Evolutionary conservation across 2,329 filamentous ascomycete species (phyloP), one percentile per base, ranked within the genome.

Genomic region (Proliferodiscus dingleyae): DNA sequence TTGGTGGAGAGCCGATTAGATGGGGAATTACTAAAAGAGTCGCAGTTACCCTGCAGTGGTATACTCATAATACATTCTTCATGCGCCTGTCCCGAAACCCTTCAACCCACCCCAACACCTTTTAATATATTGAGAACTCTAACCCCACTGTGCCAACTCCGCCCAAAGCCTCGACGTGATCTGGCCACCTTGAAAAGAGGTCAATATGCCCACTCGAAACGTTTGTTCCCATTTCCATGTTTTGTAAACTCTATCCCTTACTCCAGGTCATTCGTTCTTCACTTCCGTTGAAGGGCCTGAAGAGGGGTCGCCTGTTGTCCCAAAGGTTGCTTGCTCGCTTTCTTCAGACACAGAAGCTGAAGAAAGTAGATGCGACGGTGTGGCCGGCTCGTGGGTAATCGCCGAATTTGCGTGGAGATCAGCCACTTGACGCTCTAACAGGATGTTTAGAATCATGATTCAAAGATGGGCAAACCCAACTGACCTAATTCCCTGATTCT

Each of bases 401-500:
- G 55, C 32, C 5, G 61, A 55, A 47, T 62, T 59, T 9, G 54
- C 44, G 44, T 62, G 49, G 11, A 56, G 33, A 2, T 62, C 61
- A 29, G 15, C 52, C 7, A 62, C 52, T 51, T 60, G 58, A 5
- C 59, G 58, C 40, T 61, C 58, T 61, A 32, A 21, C 49, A n/a
- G 5, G 33, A 44, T 21, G n/a, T 22, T 56, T 32, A 56, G 50
- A 19, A 22, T 22, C 15, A 10, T 22, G 10, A 22, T 11, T 18
- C 2, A 22, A 22, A 37, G 13, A 4, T 7, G 10, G 4, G 10
- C 10, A 1, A 10, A 22, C 23, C 22, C 19, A 28, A 54, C 72
- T 55, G 68, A 85, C 84, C 85, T 11, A 89, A 68, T 58, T 89
- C 85, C 28, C 83, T 74, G 48, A 89, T 86, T 39, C 87, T 75